Percentiles rank a stretch among this genome's conserved stretches.
These are phyloP conservation scores for Hawksworthiomyces lignivorus DNA, from an alignment of 2,329 filamentous ascomycete species.

Conservation along the genomic window DNA sequence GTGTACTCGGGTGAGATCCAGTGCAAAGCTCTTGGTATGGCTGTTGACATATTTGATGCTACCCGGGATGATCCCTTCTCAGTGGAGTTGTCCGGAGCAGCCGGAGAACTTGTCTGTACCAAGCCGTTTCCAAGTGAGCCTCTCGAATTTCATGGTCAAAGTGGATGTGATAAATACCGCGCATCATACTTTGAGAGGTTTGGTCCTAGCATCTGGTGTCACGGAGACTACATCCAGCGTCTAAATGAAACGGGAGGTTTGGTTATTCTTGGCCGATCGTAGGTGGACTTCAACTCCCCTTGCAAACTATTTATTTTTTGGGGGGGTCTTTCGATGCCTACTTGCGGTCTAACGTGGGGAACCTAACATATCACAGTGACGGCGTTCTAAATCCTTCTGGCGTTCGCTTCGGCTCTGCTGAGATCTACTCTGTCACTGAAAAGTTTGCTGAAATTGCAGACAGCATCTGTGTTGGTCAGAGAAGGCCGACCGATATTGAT, in stretches of 20 bases:
- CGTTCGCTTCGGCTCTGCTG: conserved; percentile 36
- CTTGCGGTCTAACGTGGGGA: too few species aligned
- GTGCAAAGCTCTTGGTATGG: conserved; percentile 35
- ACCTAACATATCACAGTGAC: too few species aligned
- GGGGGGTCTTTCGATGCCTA: too few species aligned
- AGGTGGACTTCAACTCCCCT: conserved; percentile 1
- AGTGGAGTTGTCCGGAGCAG: conserved; percentile 24
- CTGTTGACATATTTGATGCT: conserved; percentile 36
- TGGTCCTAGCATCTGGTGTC: conserved; percentile 32
- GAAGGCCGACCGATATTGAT: conserved; percentile 13
- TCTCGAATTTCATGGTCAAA: conserved; percentile 36
- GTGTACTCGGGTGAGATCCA: conserved; percentile 37
- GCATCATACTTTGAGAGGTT: conserved; percentile 38
- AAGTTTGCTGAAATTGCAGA: conserved; percentile 24
- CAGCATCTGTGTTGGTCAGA: conserved; percentile 17
- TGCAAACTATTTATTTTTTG: too few species aligned
- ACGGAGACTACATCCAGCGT: conserved; percentile 37
- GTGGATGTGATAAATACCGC: conserved; percentile 30
- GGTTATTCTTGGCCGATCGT: conserved; percentile 34
- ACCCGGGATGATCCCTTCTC: conserved; percentile 23
- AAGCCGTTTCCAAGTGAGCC: conserved; percentile 39
- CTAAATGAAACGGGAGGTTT: conserved; percentile 33
- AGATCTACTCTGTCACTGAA: conserved; percentile 42
- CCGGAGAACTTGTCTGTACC: conserved; percentile 37
- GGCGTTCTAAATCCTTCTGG: conserved; percentile 39